Percentiles rank a stretch among this genome's conserved stretches.
Conservation (phyloP, 2,329 filamentous ascomycete species). For the Fusarium veterinarium region DNA sequence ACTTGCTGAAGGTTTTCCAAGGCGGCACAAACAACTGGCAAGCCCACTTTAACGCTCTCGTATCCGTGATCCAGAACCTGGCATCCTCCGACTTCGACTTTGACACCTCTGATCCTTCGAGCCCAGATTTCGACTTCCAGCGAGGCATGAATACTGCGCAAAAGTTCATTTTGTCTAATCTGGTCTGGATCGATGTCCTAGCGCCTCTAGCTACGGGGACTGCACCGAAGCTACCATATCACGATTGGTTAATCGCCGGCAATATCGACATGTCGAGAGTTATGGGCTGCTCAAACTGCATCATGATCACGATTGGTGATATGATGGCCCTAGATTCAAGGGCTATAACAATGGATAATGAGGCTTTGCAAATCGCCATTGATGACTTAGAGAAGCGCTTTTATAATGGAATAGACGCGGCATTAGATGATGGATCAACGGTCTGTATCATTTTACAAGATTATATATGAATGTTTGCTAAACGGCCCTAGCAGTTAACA, state of each 20-base stretch:
- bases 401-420: not conserved
- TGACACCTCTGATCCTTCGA: not conserved
- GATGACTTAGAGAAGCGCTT: not conserved
- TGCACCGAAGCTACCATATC: constrained; percentile 11
- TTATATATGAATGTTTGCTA: accelerated
- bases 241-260: constrained; percentile 13
- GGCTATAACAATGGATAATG: not conserved
- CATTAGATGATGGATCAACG: not conserved
- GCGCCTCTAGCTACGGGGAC: constrained; percentile 23
- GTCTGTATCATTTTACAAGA: not conserved
- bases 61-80: constrained; percentile 16
- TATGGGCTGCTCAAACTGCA: constrained; percentile 38
- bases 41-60: constrained; percentile 34
- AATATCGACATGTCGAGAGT: constrained; percentile 32
- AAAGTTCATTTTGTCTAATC: constrained; percentile 29
- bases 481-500: not conserved
- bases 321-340: not conserved
- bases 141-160: constrained; percentile 32
- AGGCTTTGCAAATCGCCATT: not conserved
- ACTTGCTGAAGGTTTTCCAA: constrained; percentile 19
- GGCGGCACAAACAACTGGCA: constrained; percentile 37
- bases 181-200: constrained; percentile 40
- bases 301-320: constrained; percentile 36
- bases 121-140: constrained; percentile 11
- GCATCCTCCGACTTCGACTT: constrained; percentile 4